Conservation (phyloP, 2,329 filamentous ascomycete genomes). For the Erysiphe pulchra region DNA sequence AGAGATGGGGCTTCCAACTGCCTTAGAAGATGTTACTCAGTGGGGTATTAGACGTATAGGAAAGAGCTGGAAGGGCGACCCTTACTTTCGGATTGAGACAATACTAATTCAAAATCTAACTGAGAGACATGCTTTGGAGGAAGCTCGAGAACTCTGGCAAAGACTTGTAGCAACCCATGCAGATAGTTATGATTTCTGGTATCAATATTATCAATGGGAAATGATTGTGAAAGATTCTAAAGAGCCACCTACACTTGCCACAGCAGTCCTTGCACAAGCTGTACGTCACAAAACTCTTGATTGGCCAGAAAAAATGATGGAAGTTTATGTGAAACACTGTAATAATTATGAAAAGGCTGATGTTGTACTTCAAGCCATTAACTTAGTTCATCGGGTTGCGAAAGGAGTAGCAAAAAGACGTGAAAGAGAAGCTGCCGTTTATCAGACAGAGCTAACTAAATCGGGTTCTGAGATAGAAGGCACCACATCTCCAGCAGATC, state of each 20-base stretch:
- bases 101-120: conserved; percentile 83
- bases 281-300: conserved; percentile 36
- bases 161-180: conserved; percentile 40
- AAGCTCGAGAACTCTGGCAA: conserved; percentile 56
- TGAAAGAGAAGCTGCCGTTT: conserved; percentile 34
- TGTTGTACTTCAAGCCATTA: conserved; percentile 45
- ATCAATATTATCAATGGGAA: conserved; percentile 79
- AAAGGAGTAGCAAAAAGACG: conserved; percentile 38
- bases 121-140: conserved; percentile 52
- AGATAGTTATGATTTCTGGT: conserved; percentile 80
- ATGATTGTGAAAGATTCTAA: conserved; percentile 24
- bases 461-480: conserved; percentile 8
- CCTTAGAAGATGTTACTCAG: conserved; percentile 59
- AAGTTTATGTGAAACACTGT: conserved; percentile 54
- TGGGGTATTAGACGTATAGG: conserved; percentile 52
- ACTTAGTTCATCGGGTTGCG: conserved; percentile 43
- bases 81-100: conserved; percentile 65
- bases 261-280: conserved; percentile 49
- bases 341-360: conserved; percentile 71
- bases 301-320: conserved; percentile 51
- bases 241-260: conserved; percentile 42
- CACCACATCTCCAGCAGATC: conserved; percentile 8
- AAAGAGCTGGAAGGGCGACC: conserved; percentile 59
- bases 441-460: conserved; percentile 16
- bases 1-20: conserved; percentile 66